phyloP scores from a whole-genome alignment of 2,329 filamentous ascomycete species.

The Phyllosticta capitalensis region DNA sequence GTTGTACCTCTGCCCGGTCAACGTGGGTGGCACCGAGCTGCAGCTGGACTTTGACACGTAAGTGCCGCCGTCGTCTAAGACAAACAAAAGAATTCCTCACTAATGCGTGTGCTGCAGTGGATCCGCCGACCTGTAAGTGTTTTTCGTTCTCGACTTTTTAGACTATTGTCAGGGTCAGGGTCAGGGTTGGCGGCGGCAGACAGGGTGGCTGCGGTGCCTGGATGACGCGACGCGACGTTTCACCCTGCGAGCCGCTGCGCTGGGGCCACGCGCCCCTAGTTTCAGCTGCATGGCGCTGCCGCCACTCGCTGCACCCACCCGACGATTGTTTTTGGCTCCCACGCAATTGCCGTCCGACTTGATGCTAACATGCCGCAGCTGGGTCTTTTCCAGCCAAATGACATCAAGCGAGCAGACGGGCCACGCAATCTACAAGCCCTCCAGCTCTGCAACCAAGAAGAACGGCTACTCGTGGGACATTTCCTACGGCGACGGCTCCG shows the following conservation, averaged over 20 bases:
- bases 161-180: not conserved
- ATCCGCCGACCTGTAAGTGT: constrained; percentile 54
- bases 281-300: not conserved
- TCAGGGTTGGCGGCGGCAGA: not conserved
- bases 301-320: not conserved
- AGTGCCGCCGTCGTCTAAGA: not conserved
- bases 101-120: constrained; percentile 22
- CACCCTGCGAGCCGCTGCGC: not conserved
- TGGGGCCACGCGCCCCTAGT: not conserved
- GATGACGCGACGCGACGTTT: not conserved
- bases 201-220: not conserved
- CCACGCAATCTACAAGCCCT: constrained; percentile 50
- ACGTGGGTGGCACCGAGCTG: constrained; percentile 53
- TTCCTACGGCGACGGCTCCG: constrained; percentile 55
- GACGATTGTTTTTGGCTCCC: not conserved
- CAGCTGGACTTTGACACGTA: constrained; percentile 61
- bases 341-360: not conserved
- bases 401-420: constrained; percentile 40
- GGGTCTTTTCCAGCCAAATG: constrained; percentile 56
- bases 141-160: not conserved
- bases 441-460: constrained; percentile 36
- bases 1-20: constrained; percentile 44
- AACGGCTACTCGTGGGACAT: constrained; percentile 49
- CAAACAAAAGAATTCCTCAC: not conserved
- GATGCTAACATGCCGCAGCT: constrained; percentile 37